These are phyloP conservation scores for Akebia trifoliata DNA, from an alignment of 164 flowering plant genomes.

Conservation along the genomic window DNA sequence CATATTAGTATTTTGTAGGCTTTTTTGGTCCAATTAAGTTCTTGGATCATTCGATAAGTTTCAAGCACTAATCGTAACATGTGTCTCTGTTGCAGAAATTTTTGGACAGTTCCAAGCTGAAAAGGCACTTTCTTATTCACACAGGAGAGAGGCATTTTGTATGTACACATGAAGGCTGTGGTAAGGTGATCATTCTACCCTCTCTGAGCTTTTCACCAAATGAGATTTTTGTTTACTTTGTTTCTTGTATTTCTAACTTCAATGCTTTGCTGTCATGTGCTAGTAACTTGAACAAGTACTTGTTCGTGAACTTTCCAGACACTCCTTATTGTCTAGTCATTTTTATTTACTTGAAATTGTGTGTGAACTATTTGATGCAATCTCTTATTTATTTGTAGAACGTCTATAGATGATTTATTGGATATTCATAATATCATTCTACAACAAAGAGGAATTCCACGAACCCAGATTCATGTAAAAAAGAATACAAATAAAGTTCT, in stretches of 20 bases:
- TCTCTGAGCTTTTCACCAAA: not conserved
- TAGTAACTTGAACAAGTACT: too few relatives aligned
- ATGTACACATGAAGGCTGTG: conserved; percentile 97
- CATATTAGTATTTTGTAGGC: not conserved
- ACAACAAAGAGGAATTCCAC: too few relatives aligned
- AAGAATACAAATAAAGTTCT: too few relatives aligned
- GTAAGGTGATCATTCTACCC: conserved; percentile 61
- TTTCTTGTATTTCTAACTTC: conserved; percentile 3
- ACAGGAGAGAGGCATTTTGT: conserved; percentile 89
- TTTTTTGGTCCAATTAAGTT: not conserved
- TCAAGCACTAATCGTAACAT: not conserved
- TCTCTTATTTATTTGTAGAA: too few relatives aligned
- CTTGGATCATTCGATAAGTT: not conserved
- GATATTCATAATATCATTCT: too few relatives aligned
- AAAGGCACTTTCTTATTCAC: conserved; percentile 90
- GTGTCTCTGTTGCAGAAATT: conserved; percentile 67
- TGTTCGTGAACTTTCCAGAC: too few relatives aligned
- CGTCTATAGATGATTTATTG: too few relatives aligned
- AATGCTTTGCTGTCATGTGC: too few relatives aligned
- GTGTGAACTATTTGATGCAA: not conserved
- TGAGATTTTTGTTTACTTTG: not conserved
- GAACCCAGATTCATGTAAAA: too few relatives aligned
- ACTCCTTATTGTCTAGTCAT: not conserved
- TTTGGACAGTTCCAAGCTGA: conserved; percentile 95
- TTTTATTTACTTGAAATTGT: not conserved